A percentile compares a stretch with the other conserved stretches of the same genome.
phyloP scores from a whole-genome alignment of 2,329 filamentous ascomycete genomes.

The Alternaria sp. region DNA sequence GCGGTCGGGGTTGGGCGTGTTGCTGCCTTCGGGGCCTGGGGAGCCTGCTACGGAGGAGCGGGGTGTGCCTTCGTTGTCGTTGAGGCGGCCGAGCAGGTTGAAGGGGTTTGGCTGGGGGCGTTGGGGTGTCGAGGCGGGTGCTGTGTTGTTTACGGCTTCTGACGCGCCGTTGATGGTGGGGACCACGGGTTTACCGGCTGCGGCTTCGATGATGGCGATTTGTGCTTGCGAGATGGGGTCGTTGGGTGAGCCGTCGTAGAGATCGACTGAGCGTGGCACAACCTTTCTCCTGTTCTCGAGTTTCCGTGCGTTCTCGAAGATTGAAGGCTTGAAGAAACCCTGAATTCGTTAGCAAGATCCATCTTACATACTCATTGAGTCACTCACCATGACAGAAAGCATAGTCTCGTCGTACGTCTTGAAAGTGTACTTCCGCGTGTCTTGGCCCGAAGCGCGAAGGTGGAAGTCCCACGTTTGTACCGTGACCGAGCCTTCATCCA shows the following conservation, averaged over 20 bases:
- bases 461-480: slow-evolving; percentile 91
- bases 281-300: slow-evolving; percentile 79
- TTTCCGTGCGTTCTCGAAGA: slow-evolving; percentile 86
- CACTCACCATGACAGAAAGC: slow-evolving; percentile 77
- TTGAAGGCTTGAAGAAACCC: slow-evolving; percentile 86
- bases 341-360: slow-evolving; percentile 29
- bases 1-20: slow-evolving; percentile 66
- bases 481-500: slow-evolving; percentile 87
- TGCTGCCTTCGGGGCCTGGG: slow-evolving; percentile 82
- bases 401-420: slow-evolving; percentile 97
- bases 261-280: slow-evolving; percentile 86
- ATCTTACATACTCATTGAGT: neutral
- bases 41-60: slow-evolving; percentile 86
- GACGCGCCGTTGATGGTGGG: slow-evolving; percentile 35
- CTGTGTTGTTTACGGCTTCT: slow-evolving; percentile 40
- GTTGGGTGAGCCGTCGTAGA: slow-evolving; percentile 91
- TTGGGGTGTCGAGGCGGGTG: slow-evolving; percentile 61
- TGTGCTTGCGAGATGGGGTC: slow-evolving; percentile 89
- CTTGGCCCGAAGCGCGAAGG: slow-evolving; percentile 83
- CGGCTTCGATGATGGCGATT: slow-evolving; percentile 65
- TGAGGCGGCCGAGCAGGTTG: slow-evolving; percentile 71
- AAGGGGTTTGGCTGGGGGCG: slow-evolving; percentile 63
- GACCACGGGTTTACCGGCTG: slow-evolving; percentile 48
- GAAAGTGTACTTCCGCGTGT: slow-evolving; percentile 91
- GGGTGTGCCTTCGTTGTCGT: slow-evolving; percentile 77